Percentiles rank a stretch among this genome's conserved stretches.
phyloP scores from a whole-genome alignment of 1,284 basidiomycete species.

The Ceratobasidium sp. region DNA sequence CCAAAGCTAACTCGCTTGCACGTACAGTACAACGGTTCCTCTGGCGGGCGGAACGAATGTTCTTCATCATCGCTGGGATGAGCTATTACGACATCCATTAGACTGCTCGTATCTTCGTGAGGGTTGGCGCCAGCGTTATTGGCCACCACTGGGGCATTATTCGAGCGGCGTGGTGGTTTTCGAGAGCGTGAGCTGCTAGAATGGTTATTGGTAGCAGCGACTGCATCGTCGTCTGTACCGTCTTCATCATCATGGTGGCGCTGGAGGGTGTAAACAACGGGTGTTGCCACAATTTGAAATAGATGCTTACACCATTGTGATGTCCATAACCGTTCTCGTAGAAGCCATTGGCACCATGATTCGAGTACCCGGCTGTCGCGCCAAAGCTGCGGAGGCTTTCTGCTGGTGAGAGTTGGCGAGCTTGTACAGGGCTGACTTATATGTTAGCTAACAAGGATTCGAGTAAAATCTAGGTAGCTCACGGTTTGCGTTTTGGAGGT shows the following conservation, averaged over 20 bases:
- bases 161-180: constrained; percentile 36
- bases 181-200: constrained; percentile 31
- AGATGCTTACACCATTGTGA: constrained; percentile 44
- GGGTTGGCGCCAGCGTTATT: constrained; percentile 14
- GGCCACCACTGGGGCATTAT: constrained; percentile 17
- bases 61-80: constrained; percentile 64
- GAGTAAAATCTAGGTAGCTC: background rate
- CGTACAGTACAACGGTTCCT: constrained; percentile 86
- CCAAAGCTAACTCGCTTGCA: constrained; percentile 90
- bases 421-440: constrained; percentile 14
- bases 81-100: constrained; percentile 49
- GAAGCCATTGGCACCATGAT: constrained; percentile 39
- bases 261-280: constrained; percentile 5
- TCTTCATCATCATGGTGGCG: constrained; percentile 44
- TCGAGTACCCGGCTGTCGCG: constrained; percentile 21
- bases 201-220: constrained; percentile 15
- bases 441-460: background rate
- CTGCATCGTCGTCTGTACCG: constrained; percentile 39
- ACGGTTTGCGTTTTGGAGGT: constrained; percentile 44
- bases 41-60: constrained; percentile 60
- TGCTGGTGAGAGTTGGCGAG: constrained; percentile 29
- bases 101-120: constrained; percentile 38
- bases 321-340: constrained; percentile 44
- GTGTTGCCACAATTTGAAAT: constrained; percentile 25
- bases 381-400: constrained; percentile 40